Conservation (phyloP, 2,329 filamentous ascomycete genomes). For the Myriosclerotinia duriaeana region DNA sequence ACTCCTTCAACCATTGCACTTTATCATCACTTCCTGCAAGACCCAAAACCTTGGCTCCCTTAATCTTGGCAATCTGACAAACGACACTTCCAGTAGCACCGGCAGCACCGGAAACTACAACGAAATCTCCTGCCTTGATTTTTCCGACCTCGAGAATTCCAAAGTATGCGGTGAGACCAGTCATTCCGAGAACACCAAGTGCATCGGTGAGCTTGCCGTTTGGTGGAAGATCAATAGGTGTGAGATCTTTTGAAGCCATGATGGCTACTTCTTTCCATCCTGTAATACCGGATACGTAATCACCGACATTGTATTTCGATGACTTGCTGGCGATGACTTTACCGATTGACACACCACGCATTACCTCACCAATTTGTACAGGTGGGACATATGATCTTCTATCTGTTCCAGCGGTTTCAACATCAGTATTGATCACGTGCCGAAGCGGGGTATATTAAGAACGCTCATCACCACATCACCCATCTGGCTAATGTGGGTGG, state of each 20-base stretch:
- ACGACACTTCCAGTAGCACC: constrained; percentile 76
- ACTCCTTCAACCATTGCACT: constrained; percentile 62
- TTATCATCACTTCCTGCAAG: constrained; percentile 67
- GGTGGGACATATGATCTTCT: constrained; percentile 65
- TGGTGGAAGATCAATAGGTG: constrained; percentile 45
- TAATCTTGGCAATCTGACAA: constrained; percentile 75
- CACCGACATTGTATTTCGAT: constrained; percentile 54
- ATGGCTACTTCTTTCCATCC: constrained; percentile 70
- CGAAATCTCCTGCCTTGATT: constrained; percentile 67
- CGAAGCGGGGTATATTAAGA: not conserved
- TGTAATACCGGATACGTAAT: constrained; percentile 53
- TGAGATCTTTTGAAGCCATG: constrained; percentile 52
- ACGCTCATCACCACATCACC: not conserved
- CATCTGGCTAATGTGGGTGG: constrained; percentile 17
- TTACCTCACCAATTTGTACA: constrained; percentile 64
- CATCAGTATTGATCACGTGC: constrained; percentile 15
- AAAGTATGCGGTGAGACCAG: constrained; percentile 74
- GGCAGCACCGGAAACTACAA: constrained; percentile 75
- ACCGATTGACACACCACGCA: constrained; percentile 63
- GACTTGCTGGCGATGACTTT: constrained; percentile 62
- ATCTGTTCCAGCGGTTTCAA: constrained; percentile 34
- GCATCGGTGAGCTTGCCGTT: constrained; percentile 55
- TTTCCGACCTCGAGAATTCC: constrained; percentile 68
- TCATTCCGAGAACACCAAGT: constrained; percentile 62
- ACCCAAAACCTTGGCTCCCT: constrained; percentile 61